phyloP scores from a whole-genome alignment of 2,329 filamentous ascomycete species.

The Simplicillium sp. region DNA sequence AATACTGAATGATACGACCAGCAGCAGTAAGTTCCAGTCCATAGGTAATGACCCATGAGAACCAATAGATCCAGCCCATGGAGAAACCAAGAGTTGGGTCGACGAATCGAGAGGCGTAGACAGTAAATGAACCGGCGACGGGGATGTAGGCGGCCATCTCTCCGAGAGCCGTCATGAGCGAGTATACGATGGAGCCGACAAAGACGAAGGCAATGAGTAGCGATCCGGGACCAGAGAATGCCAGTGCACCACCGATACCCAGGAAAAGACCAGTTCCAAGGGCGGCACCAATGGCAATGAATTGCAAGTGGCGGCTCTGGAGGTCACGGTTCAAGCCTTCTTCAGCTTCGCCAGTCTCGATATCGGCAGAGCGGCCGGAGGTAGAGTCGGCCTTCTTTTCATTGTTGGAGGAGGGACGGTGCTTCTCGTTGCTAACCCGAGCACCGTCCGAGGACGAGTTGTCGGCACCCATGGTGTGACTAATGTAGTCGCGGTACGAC shows the following conservation, averaged over 20 bases:
- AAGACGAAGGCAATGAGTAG: slow-evolving; percentile 60
- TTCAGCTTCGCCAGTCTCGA: slow-evolving; percentile 23
- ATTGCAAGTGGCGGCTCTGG: slow-evolving; percentile 33
- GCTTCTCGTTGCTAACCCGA: slow-evolving; percentile 2
- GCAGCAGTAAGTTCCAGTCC: slow-evolving; percentile 65
- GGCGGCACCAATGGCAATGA: slow-evolving; percentile 48
- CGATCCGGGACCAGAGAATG: slow-evolving; percentile 54
- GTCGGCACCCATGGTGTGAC: too few relatives aligned
- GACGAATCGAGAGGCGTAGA: slow-evolving; percentile 67
- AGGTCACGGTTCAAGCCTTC: slow-evolving; percentile 27
- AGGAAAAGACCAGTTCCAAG: slow-evolving; percentile 68
- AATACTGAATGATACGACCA: slow-evolving; percentile 69
- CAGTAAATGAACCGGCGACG: slow-evolving; percentile 65
- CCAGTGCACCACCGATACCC: slow-evolving; percentile 53
- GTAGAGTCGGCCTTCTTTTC: slow-evolving; percentile 2
- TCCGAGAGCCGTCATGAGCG: slow-evolving; percentile 60
- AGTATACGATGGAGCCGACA: slow-evolving; percentile 63
- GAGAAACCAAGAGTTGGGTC: slow-evolving; percentile 65
- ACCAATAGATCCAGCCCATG: slow-evolving; percentile 81
- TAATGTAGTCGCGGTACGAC: too few relatives aligned
- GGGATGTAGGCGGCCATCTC: slow-evolving; percentile 75
- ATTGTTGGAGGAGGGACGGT: background rate
- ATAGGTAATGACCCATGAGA: slow-evolving; percentile 65
- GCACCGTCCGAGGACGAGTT: background rate
- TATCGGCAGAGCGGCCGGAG: slow-evolving; percentile 12